Conservation (phyloP, 2,329 filamentous ascomycete genomes). For the Dryadomyces quercivorus region DNA sequence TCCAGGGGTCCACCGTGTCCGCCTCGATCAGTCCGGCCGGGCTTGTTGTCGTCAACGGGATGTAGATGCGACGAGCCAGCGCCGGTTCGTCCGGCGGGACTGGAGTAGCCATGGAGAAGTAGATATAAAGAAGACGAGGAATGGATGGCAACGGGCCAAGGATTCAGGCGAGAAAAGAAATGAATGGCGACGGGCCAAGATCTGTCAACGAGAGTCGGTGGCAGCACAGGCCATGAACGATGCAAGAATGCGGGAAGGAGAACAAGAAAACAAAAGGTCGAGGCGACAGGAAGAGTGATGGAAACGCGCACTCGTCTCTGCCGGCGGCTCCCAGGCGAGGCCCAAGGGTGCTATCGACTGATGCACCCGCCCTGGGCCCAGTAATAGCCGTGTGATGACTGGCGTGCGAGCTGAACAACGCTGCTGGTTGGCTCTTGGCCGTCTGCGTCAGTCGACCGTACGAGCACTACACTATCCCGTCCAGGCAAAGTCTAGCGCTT, state of each 20-base stretch:
- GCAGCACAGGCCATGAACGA: constrained; percentile 2
- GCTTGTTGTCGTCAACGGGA: constrained; percentile 47
- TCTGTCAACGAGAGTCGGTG: constrained; percentile 4
- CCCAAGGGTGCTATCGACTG: too few relatives aligned
- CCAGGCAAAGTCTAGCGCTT: neutral
- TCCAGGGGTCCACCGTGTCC: constrained; percentile 65
- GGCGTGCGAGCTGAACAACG: neutral
- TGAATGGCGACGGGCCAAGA: neutral
- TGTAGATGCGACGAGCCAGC: constrained; percentile 43
- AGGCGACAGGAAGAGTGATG: neutral
- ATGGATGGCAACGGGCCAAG: too few relatives aligned
- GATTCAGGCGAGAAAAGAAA: constrained; percentile 5
- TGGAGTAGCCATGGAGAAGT: neutral
- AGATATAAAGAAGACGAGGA: neutral
- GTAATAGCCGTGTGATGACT: neutral
- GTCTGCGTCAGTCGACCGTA: neutral
- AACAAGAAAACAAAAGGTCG: neutral
- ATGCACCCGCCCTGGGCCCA: neutral
- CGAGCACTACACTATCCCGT: neutral
- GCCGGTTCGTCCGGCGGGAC: constrained; percentile 9
- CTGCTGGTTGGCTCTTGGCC: neutral
- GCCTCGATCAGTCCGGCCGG: constrained; percentile 51
- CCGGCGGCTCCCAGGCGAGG: neutral
- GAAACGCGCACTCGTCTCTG: neutral
- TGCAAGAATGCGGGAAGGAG: neutral